These are phyloP conservation scores for Beverwykella pulmonaria DNA, from an alignment of 495 filamentous ascomycete species.

Conservation along the genomic window DNA sequence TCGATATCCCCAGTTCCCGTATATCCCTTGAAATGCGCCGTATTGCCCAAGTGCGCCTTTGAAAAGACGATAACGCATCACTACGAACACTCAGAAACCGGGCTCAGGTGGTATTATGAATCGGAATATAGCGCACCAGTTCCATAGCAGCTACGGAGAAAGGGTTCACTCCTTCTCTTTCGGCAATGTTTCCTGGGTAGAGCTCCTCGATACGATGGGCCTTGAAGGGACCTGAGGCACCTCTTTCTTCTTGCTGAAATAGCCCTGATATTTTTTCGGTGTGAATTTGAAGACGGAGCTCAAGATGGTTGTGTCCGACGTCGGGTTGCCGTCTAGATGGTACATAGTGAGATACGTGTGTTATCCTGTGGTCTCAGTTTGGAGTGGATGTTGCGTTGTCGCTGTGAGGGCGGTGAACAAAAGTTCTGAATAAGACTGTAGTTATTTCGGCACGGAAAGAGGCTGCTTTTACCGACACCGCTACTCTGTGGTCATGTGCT, in stretches of 20 bases:
- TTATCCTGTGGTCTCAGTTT: no score
- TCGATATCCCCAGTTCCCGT: no score
- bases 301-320: conserved; percentile 6
- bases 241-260: conserved; percentile 14
- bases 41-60: no score
- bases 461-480: not conserved
- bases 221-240: conserved; percentile 13
- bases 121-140: no score
- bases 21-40: no score
- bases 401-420: not conserved
- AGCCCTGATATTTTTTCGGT: conserved; percentile 24
- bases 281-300: conserved; percentile 1
- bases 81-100: no score
- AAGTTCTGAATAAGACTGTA: not conserved
- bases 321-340: conserved; percentile 10
- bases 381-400: not conserved
- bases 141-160: no score
- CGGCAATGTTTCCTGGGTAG: conserved; percentile 58
- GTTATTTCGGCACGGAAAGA: not conserved
- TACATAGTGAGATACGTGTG: not conserved
- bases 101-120: no score
- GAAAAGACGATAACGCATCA: no score
- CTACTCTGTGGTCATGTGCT: not conserved
- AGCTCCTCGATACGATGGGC: conserved; percentile 50
- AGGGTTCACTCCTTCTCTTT: conserved; percentile 55